Percentiles rank a stretch among this genome's conserved stretches.
Conservation (phyloP, 208 protist species). For the Trypanosoma theileri region DNA sequence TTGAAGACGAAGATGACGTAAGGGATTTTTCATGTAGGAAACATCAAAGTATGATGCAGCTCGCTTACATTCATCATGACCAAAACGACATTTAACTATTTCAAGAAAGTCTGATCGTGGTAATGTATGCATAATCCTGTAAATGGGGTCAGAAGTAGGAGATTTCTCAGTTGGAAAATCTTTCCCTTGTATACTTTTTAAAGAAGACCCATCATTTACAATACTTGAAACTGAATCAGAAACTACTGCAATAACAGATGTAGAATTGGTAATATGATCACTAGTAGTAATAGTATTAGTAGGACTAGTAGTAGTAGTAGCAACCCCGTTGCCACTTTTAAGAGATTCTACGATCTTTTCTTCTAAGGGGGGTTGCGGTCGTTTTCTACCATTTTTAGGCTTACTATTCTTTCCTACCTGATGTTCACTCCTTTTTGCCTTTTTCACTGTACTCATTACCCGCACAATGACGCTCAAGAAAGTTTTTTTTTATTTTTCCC, state of each 20-base stretch:
- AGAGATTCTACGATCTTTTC: background rate
- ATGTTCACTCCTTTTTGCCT: too few species aligned
- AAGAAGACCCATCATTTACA: background rate
- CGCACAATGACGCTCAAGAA: background rate
- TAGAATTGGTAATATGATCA: background rate
- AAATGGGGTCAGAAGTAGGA: conserved; percentile 57
- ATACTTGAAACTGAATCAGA: background rate
- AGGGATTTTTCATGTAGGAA: conserved; percentile 74
- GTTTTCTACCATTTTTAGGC: too few species aligned
- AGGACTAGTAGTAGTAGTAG: background rate
- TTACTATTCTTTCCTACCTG: too few species aligned
- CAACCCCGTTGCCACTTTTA: background rate
- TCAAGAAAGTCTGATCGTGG: conserved; percentile 84
- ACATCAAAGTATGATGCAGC: conserved; percentile 73
- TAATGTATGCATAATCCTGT: conserved; percentile 81
- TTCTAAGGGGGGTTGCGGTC: background rate
- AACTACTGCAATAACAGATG: background rate
- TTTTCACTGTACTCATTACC: too few species aligned
- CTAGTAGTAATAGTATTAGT: background rate
- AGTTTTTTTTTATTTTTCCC: conserved; percentile 1
- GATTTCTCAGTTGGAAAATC: background rate
- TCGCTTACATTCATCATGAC: conserved; percentile 61
- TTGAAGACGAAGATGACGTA: conserved; percentile 79
- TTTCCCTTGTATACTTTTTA: background rate
- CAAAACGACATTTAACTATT: conserved; percentile 74